Base-by-base conservation (phyloP, 257 asterid species). In the Lavandula angustifolia region DNA sequence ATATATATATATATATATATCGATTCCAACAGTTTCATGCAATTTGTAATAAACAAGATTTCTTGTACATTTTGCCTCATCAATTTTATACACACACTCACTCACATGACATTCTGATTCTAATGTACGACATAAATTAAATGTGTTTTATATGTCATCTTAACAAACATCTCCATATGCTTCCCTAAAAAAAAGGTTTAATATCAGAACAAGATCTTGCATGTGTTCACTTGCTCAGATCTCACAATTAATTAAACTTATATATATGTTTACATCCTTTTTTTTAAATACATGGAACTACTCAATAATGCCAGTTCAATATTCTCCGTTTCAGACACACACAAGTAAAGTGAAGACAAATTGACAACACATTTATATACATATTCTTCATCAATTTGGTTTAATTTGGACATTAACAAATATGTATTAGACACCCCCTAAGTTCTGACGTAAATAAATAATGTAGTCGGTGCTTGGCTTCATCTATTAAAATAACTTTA, bases 301-400 rank as follows among this genome's bases (percentile, higher is more conserved):
- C 60, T 51, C 68, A 56, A 22, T 3, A 22, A 66, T 46, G 53
- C 55, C 10, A 62, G 29, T 29, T 73, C 71, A 48, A 68, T 72
- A 75, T 69, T 75, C 79, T 64, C 44, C 14, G 7, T 50, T 69
- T 64, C 79, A 64, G 18, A 69, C 61, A 9, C 54, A 57, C 79
- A 64, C 69, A 69, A 57, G 7, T 7, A 14, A 43, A 64, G 43
- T 44, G 27, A 9, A 51, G 50, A 75, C 60, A 69, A 67, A 42
- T 40, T 54, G 37, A 47, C 35, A 17, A 55, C 70, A 16, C 13
- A 50, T 18, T 17, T 7, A 22, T 3, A 22, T 37, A 2, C 8
- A 37, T 31, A 9, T 52, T 52, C 16, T 52, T 10, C 57, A 52
- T 16, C 17, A 4, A 1, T 9, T 55, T 37, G 2, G 2, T 37